Conservation (phyloP, 139 green algal species). For the Penium margaritaceum region DNA sequence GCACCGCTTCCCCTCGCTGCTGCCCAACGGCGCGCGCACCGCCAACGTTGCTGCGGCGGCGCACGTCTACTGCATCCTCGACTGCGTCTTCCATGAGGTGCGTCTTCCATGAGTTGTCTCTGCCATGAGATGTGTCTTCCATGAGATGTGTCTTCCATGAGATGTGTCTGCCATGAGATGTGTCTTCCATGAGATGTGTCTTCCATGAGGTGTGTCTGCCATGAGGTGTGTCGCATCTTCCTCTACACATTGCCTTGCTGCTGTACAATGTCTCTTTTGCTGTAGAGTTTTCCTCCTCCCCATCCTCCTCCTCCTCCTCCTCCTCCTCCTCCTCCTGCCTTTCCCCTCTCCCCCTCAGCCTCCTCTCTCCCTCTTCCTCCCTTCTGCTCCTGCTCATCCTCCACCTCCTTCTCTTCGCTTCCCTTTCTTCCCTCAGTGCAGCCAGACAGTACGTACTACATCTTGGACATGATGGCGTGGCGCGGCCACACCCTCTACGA, state of each 20-base stretch:
- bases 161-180: no score
- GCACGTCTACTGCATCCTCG: slow-evolving; percentile 66
- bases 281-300: background rate
- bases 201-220: no score
- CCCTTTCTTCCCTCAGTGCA: background rate
- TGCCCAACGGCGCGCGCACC: slow-evolving; percentile 53
- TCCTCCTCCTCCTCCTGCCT: background rate
- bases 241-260: no score
- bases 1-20: slow-evolving; percentile 55
- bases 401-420: background rate
- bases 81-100: slow-evolving; percentile 72
- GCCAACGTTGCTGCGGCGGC: slow-evolving; percentile 11
- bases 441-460: slow-evolving; percentile 51
- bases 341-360: background rate
- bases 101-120: background rate
- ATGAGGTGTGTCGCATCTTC: background rate
- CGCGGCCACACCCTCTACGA: slow-evolving; percentile 70
- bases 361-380: background rate
- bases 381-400: background rate
- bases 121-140: no score
- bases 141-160: no score
- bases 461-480: slow-evolving; percentile 80
- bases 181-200: no score
- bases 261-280: background rate
- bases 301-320: background rate